Conservation (phyloP, 768 basidiomycete species). For the Tulasnella calospora region DNA sequence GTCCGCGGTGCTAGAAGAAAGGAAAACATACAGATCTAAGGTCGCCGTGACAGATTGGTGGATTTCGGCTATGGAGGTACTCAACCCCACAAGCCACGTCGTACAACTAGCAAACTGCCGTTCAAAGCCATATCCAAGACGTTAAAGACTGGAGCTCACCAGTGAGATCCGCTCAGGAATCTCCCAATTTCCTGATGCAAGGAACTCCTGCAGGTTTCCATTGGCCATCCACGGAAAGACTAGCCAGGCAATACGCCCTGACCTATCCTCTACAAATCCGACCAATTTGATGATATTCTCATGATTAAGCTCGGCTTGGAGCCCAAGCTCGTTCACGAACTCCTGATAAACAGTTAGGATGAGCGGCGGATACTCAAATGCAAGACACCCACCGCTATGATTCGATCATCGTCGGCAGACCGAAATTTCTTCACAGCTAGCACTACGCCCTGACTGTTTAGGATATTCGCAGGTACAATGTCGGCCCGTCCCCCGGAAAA, state of each 20-base stretch:
- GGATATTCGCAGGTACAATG: no score
- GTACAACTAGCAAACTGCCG: not conserved
- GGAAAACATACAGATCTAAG: not conserved
- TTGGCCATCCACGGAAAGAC: not conserved
- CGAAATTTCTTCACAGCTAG: no score
- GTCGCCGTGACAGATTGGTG: not conserved
- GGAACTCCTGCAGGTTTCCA: not conserved
- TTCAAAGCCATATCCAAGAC: not conserved
- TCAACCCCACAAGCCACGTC: not conserved
- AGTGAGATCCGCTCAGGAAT: not conserved
- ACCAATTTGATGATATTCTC: not conserved
- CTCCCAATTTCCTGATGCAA: not conserved
- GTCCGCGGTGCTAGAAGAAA: not conserved
- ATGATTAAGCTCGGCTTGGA: not conserved
- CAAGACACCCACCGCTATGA: not conserved
- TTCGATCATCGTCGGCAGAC: no score
- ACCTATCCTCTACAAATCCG: not conserved
- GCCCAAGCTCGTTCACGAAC: not conserved
- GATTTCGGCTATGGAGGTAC: not conserved
- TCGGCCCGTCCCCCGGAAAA: no score
- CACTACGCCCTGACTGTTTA: no score
- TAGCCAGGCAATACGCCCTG: not conserved
- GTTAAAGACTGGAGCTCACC: not conserved
- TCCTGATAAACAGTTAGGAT: not conserved
- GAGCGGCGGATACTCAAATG: not conserved